These are phyloP conservation scores for Cladosporium sp. DNA, from an alignment of 2,329 filamentous ascomycete species.

Conservation along the genomic window DNA sequence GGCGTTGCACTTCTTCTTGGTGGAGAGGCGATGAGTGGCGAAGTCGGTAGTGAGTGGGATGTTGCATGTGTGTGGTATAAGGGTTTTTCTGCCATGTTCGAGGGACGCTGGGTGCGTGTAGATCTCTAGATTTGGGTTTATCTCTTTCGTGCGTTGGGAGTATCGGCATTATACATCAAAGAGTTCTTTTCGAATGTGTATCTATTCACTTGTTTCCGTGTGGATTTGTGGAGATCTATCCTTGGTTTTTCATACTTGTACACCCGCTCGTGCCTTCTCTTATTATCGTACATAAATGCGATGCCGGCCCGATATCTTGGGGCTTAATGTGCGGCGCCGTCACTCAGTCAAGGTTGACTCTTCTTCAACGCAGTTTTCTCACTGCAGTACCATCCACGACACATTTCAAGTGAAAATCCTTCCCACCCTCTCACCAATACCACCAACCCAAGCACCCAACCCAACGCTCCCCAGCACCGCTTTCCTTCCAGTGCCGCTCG, in stretches of 20 bases:
- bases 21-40: slow-evolving; percentile 69
- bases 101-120: neutral
- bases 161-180: neutral
- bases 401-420: slow-evolving; percentile 19
- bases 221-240: too few relatives aligned
- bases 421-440: slow-evolving; percentile 17
- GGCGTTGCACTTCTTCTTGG: slow-evolving; percentile 88
- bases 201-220: neutral
- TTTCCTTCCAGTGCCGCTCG: slow-evolving; percentile 1
- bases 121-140: neutral
- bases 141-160: too few relatives aligned
- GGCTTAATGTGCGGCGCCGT: too few relatives aligned
- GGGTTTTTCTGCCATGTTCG: neutral
- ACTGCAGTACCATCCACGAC: neutral
- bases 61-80: neutral
- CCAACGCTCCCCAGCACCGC: slow-evolving; percentile 10
- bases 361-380: too few relatives aligned
- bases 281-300: too few relatives aligned
- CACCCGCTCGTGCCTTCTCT: too few relatives aligned
- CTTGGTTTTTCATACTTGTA: too few relatives aligned
- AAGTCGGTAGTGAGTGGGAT: neutral
- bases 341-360: too few relatives aligned
- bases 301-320: too few relatives aligned
- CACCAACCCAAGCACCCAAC: slow-evolving; percentile 6
- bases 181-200: neutral